Base-by-base conservation (phyloP, 352 stramenopile genomes). In the Pythium pectinolyticum region DNA sequence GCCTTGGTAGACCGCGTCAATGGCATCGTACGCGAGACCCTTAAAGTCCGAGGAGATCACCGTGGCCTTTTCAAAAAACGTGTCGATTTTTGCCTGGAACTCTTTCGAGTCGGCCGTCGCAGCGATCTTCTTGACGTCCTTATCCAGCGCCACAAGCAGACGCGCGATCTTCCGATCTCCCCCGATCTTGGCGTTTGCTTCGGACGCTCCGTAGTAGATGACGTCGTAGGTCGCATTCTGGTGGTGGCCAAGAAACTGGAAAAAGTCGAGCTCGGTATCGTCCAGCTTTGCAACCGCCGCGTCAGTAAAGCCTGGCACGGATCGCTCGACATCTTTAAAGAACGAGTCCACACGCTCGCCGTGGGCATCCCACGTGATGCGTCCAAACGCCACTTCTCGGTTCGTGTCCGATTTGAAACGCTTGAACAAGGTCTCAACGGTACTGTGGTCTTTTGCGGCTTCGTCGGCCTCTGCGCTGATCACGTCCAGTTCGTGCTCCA, bases 201-300 rank as follows among this genome's bases (percentile, higher is more conserved):
- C 17, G 1, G 34, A 24, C 11, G 47, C 34, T 2, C 45, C 47
- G 28, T 49, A 47, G 10, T 52, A 45, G 17, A 64, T 14, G 6
- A 64, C 47, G 20, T 64, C 47, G 47, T 48, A 64, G 19, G 46
- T 51, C 15, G 57, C 57, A 5, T 46, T 27, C n/a, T 64, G 34
- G 32, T 35, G 25, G 24, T 17, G 25, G 25, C 11, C 12, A n/a
- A 43, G 57, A 19, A 64, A 64, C 22, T 32, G 31, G 37, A 64
- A 64, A 14, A 64, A 57, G 47, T 64, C 57, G 25, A 64, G 31
- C 8, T 25, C 17, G 12, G 46, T 31, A 0, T 9, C 10, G 15
- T 1, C 47, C 12, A 64, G 57, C 4, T 19, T 27, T 5, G 17
- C 46, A 2, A 57, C n/a, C n/a, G 45, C 40, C 5, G 41, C 35